Base-by-base conservation (phyloP, 208 protist species). In the Leishmania major region DNA sequence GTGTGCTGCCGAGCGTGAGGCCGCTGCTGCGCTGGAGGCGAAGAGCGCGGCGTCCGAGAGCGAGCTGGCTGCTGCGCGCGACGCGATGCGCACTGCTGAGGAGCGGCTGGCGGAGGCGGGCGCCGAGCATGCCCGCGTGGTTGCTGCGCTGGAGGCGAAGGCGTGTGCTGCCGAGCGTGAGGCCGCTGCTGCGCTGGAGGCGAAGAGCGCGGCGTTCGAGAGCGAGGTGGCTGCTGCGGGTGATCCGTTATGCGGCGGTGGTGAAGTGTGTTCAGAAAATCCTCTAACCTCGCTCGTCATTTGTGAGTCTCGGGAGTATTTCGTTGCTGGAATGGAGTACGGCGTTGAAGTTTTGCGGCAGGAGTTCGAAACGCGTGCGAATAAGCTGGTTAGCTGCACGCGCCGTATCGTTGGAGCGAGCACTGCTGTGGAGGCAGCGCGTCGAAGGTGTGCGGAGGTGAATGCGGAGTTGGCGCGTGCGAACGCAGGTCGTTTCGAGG, bases 221-320 rank as follows among this genome's bases (percentile, higher is more conserved):
- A 74, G 66, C 75, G 82, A 85, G 22, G 57, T 43, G 40, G 45
- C 55, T 19, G 79, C 45, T 35, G 53, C 67, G 45, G 72, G 72
- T 45, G 57, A 47, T 1, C 59, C 53, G 45, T 47, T 49, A 49
- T 2, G 43, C 43, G 3, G 43, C 0, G 43, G 5, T 0, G 45
- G 0, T 13, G 45, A 49, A 13, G 11, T 1, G 10, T 2, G 10
- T 10, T 2, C 0, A 10, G 45, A 49, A 10, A 17, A 73, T 0
- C 0, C 11, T 25, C 45, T 62, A 31, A 19, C 49, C 0, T 15
- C 0, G 25, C n/a, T 64, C 3, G 7, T 1, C 2, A 2, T 0
- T 5, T 28, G 28, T 64, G 28, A 15, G 1, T 64, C 59, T 64
- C 11, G 28, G 15, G 64, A 81, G 60, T 40, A 0, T n/a, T 45